Conservation (phyloP, 2,329 filamentous ascomycete species). For the Curvularia hawaiiensis region DNA sequence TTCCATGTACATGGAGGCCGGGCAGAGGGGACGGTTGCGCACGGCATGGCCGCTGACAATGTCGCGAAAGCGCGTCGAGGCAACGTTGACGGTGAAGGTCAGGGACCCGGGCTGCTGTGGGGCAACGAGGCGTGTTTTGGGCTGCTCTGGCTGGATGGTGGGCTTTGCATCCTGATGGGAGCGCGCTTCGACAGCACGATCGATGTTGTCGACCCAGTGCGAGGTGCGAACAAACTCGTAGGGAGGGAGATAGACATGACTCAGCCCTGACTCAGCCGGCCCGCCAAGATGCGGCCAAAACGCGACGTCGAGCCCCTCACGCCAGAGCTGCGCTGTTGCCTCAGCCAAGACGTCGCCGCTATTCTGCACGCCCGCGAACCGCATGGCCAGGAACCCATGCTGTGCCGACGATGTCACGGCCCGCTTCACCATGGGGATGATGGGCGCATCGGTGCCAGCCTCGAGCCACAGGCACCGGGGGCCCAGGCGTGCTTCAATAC, state of each 20-base stretch:
- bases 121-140: neutral
- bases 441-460: constrained; percentile 28
- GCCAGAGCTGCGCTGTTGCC: neutral
- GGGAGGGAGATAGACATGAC: neutral
- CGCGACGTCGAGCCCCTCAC: neutral
- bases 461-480: constrained; percentile 25
- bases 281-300: constrained; percentile 3
- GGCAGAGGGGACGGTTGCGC: neutral
- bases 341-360: neutral
- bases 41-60: constrained; percentile 8
- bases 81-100: constrained; percentile 6
- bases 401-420: neutral
- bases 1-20: constrained; percentile 8
- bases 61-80: constrained; percentile 1
- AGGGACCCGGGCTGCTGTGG: constrained; percentile 1
- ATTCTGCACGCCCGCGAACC: neutral
- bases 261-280: constrained; percentile 2
- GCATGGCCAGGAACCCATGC: neutral
- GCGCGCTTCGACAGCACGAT: neutral
- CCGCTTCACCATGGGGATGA: constrained; percentile 32
- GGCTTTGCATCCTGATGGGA: neutral
- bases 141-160: neutral
- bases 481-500: neutral
- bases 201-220: constrained; percentile 1
- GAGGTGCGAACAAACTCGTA: neutral